These are phyloP conservation scores for Chamaenerion angustifolium DNA, from an alignment of 345 rosid genomes.

Conservation along the genomic window DNA sequence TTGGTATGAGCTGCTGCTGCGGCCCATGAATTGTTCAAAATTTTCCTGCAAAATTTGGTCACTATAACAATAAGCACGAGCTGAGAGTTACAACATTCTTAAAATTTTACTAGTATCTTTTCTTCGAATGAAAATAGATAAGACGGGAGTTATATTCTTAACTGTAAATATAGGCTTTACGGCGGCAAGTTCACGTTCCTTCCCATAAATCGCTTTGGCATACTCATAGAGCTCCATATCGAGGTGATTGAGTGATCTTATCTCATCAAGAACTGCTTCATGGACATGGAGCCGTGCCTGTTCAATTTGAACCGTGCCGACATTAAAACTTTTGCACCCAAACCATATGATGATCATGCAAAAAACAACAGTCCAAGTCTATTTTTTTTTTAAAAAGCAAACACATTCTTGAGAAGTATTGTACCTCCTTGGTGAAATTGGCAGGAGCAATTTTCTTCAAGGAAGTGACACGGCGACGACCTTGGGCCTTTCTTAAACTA, in stretches of 20 bases:
- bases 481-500: slow-evolving; percentile 45
- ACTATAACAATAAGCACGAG: no score
- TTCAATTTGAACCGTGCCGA: neutral
- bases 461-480: slow-evolving; percentile 46
- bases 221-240: slow-evolving; percentile 74
- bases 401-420: neutral
- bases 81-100: neutral
- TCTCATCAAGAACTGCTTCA: slow-evolving; percentile 36
- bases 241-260: slow-evolving; percentile 65
- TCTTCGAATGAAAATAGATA: neutral
- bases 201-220: slow-evolving; percentile 53
- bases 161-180: slow-evolving; percentile 19
- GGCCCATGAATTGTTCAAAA: slow-evolving; percentile 19
- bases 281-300: slow-evolving; percentile 60
- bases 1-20: slow-evolving; percentile 13
- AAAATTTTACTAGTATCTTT: neutral
- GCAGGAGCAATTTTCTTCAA: slow-evolving; percentile 74
- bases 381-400: neutral
- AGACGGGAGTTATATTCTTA: slow-evolving; percentile 8
- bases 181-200: slow-evolving; percentile 29
- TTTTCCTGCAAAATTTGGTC: slow-evolving; percentile 23
- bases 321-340: no score
- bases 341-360: no score
- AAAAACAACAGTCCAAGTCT: no score
- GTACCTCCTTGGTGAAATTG: slow-evolving; percentile 80